Percentiles rank a stretch among this genome's conserved stretches.
These are phyloP conservation scores for Pseudoscleropodium purum DNA, from an alignment of 225 moss, liverwort and hornwort species.

Conservation along the genomic window DNA sequence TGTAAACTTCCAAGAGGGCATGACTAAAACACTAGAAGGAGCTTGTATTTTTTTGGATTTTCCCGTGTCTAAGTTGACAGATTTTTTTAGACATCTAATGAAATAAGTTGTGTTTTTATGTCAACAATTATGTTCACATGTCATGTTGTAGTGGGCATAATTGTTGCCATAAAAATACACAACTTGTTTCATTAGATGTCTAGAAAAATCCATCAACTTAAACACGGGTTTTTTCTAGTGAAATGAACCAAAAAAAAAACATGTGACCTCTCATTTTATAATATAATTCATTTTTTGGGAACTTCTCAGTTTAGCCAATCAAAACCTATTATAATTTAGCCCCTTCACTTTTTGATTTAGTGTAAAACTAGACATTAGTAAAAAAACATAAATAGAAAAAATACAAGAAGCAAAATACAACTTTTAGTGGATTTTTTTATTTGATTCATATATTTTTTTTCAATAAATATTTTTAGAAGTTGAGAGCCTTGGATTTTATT, in stretches of 20 bases:
- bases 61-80: too few species aligned
- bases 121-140: too few species aligned
- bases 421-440: background rate
- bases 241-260: background rate
- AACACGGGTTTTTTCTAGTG: too few species aligned
- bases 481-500: background rate
- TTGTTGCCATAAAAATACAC: too few species aligned
- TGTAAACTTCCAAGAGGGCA: background rate
- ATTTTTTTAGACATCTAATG: too few species aligned
- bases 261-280: rapidly evolving
- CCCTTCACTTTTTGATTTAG: background rate
- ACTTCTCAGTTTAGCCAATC: background rate
- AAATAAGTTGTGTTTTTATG: too few species aligned
- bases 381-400: background rate
- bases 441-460: background rate
- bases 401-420: background rate
- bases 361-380: rapidly evolving
- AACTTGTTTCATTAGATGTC: too few species aligned
- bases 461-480: too few species aligned
- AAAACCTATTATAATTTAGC: background rate
- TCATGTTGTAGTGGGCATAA: too few species aligned
- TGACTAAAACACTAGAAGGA: too few species aligned
- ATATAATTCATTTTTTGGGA: background rate
- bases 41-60: too few species aligned
- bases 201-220: too few species aligned